A percentile compares a stretch with the other conserved stretches of the same genome.
Evolutionary conservation across 164 flowering plant genomes (phyloP).

Genomic region (Vitis vinifera): DNA sequence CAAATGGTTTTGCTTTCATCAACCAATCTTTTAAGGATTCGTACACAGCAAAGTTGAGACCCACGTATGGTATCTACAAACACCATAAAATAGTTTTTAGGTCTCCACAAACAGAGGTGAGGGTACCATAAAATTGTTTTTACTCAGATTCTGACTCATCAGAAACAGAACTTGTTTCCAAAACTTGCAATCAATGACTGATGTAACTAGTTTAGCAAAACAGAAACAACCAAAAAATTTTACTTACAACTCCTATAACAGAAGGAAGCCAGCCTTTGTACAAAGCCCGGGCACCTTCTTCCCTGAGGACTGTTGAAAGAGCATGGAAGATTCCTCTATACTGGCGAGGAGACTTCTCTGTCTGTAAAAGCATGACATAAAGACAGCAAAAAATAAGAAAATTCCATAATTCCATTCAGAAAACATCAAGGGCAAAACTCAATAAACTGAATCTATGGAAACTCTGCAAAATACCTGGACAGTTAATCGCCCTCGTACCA

Average conservation of each 20-base stretch:
- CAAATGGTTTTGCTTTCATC: slow-evolving; percentile 62
- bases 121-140: neutral
- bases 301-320: slow-evolving; percentile 64
- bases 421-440: no score
- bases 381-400: no score
- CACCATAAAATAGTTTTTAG: neutral
- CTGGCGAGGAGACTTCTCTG: slow-evolving; percentile 80
- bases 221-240: no score
- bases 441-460: no score
- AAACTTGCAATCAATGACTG: neutral
- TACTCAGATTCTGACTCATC: no score
- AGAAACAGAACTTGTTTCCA: neutral
- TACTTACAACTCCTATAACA: slow-evolving; percentile 97
- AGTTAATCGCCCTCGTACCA: slow-evolving; percentile 96
- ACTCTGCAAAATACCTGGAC: slow-evolving; percentile 68
- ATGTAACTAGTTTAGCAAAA: no score
- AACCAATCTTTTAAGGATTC: slow-evolving; percentile 93
- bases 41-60: slow-evolving; percentile 95
- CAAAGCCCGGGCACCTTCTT: slow-evolving; percentile 92
- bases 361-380: slow-evolving; percentile 44
- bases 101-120: neutral
- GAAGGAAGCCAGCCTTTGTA: slow-evolving; percentile 99
- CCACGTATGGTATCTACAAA: slow-evolving; percentile 84
- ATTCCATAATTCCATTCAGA: no score
- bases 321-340: slow-evolving; percentile 94